These are phyloP conservation scores for Triticum monococcum DNA, from an alignment of 176 grass and related monocot species.

Conservation along the genomic window DNA sequence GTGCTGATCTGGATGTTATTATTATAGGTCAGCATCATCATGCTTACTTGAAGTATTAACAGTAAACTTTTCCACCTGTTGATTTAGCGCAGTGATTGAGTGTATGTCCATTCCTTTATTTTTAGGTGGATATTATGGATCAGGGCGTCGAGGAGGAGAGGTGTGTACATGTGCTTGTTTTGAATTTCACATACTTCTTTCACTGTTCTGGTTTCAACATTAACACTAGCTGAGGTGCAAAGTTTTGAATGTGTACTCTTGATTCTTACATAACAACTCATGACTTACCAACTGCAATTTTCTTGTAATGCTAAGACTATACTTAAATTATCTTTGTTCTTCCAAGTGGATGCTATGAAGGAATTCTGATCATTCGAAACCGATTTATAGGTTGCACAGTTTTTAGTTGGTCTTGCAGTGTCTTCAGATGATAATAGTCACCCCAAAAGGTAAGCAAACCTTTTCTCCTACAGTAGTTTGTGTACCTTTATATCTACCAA, in stretches of 20 bases:
- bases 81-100: slow-evolving; percentile 26
- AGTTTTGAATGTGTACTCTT: slow-evolving; percentile 5
- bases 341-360: slow-evolving; percentile 21
- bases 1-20: slow-evolving; percentile 92
- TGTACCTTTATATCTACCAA: slow-evolving; percentile 14
- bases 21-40: slow-evolving; percentile 74
- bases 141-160: slow-evolving; percentile 87
- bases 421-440: slow-evolving; percentile 76
- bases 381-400: slow-evolving; percentile 79
- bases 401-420: slow-evolving; percentile 90
- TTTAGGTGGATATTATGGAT: slow-evolving; percentile 94
- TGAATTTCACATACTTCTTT: neutral
- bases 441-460: slow-evolving; percentile 61
- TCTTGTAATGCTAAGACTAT: slow-evolving; percentile 1
- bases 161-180: slow-evolving; percentile 38
- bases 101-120: slow-evolving; percentile 19
- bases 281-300: slow-evolving; percentile 8
- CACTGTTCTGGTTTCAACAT: slow-evolving; percentile 10
- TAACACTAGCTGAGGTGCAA: neutral
- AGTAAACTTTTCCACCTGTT: slow-evolving; percentile 13
- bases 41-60: slow-evolving; percentile 6
- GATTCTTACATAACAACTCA: slow-evolving; percentile 3
- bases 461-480: slow-evolving; percentile 20
- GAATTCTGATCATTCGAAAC: slow-evolving; percentile 20
- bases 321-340: neutral